Evolutionary conservation across 805 yeast species (phyloP).

Genomic region (Candida schatavii): DNA sequence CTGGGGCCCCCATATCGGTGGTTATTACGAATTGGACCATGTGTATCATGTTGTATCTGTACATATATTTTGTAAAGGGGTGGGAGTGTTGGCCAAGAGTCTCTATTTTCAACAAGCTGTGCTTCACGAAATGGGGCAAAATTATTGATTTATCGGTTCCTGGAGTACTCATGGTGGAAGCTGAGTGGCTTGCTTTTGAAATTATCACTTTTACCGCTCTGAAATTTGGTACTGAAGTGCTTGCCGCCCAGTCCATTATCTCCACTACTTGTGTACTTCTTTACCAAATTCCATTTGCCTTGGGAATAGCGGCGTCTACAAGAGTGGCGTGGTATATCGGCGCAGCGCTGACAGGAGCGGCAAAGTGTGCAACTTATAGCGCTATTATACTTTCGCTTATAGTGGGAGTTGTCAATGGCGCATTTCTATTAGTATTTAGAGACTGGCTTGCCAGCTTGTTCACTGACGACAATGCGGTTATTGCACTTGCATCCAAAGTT

Average conservation of each 20-base stretch:
- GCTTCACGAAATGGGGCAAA: slow-evolving; percentile 56
- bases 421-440: slow-evolving; percentile 36
- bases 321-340: slow-evolving; percentile 77
- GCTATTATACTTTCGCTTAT: slow-evolving; percentile 30
- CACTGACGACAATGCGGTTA: slow-evolving; percentile 37
- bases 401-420: slow-evolving; percentile 37
- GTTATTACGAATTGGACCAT: slow-evolving; percentile 68
- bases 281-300: slow-evolving; percentile 74
- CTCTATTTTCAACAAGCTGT: slow-evolving; percentile 19
- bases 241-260: slow-evolving; percentile 75
- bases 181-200: slow-evolving; percentile 79
- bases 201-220: slow-evolving; percentile 68
- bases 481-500: slow-evolving; percentile 36
- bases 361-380: slow-evolving; percentile 34
- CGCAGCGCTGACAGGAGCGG: slow-evolving; percentile 48
- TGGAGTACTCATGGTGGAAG: slow-evolving; percentile 72
- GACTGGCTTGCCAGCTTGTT: slow-evolving; percentile 38
- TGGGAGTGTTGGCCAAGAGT: slow-evolving; percentile 42
- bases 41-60: slow-evolving; percentile 54
- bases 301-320: slow-evolving; percentile 72
- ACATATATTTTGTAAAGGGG: slow-evolving; percentile 45
- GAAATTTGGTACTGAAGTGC: slow-evolving; percentile 58
- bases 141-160: slow-evolving; percentile 68
- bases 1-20: slow-evolving; percentile 77
- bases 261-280: slow-evolving; percentile 65